Base-by-base conservation (phyloP, 805 yeast species). In the Ogataea allantospora region DNA sequence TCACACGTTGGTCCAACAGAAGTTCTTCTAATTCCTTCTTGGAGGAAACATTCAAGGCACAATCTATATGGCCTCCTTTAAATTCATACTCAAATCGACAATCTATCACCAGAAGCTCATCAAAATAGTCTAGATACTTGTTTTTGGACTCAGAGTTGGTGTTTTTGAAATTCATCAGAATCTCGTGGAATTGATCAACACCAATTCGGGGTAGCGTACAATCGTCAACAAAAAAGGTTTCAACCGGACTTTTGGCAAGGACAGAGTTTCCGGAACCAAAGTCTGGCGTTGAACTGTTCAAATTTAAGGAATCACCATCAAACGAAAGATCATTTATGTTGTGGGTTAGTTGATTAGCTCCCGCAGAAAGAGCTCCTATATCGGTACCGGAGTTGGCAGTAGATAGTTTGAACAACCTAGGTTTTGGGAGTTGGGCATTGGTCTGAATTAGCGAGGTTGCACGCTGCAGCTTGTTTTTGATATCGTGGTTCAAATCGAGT, bases 81-180 rank as follows among this genome's bases (percentile, higher is more conserved):
- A 68, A 93, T 62, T 93, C 99, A 65, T 91, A 91, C 51, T 81
- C 87, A 57, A 93, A 93, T 37, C 99, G 76, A 57, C 98, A 88
- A 63, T 93, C 99, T 7, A 93, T 68, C 12, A 93, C 66, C 6
- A 75, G 50, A 27, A 74, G 63, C 22, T 76, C 75, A 43, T 78
- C 78, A 53, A 80, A 88, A 34, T 64, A 65, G 15, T 70, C 60
- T 11, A 60, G 47, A 49, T 67, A 66, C 11, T 61, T 53, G 15
- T 37, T 45, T 2, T 21, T n/a, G 9, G 40, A 29, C 66, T 67
- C 18, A 54, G 53, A 8, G 68, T 51, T 24, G 72, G 65, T 36
- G 35, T 51, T 53, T 47, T 57, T 65, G 38, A 65, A 70, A 63
- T 55, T 73, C 47, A 44, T 41, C 10, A 85, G 59, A 30, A 83